Base-by-base conservation (phyloP, 73 alveolate genomes). In the Stentor coeruleus region DNA sequence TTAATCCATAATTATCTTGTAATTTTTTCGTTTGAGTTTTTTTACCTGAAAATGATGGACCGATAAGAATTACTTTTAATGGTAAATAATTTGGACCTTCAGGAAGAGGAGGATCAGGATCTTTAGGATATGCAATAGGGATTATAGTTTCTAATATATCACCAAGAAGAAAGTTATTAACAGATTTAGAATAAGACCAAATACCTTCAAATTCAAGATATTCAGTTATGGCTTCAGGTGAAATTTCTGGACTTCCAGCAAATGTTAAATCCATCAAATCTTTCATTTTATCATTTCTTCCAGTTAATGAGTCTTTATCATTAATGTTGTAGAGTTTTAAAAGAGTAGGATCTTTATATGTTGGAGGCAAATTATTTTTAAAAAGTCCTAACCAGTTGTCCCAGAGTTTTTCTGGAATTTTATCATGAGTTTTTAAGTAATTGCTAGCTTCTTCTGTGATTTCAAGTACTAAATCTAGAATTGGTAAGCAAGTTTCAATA, bases 1-100 rank as follows among this genome's bases (percentile, higher is more conserved):
- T 85, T 26, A 89, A 59, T 38, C 74, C 80, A 49, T 36, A 59
- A 0, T 35, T n/a, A 1, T 86, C 92, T 15, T 58, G 59, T 20
- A 89, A 35, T 60, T 85, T 79, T 66, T 73, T 57, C 66, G 85
- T 84, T 14, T 75, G 55, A 15, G 91, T 84, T 33, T 66, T 37
- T 75, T 73, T 82, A 30, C 90, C 90, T 3, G 88, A 79, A 36
- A 49, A 86, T 28, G 83, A 30, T 38, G 59, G 74, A 1, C 95
- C 95, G 3, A 76, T 31, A 3, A 89, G 26, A 41, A 88, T 80
- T 1, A 89, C 60, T 74, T 86, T 89, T 35, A 85, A 42, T n/a
- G 90, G 85, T 58, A 86, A 42, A 37, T 89, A 84, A 35, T 59
- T 35, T 1, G 95, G 95, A n/a, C 73, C 73, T 0, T n/a, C 35